Conservation (phyloP, 208 protist genomes). For the Leishmania guyanensis region DNA sequence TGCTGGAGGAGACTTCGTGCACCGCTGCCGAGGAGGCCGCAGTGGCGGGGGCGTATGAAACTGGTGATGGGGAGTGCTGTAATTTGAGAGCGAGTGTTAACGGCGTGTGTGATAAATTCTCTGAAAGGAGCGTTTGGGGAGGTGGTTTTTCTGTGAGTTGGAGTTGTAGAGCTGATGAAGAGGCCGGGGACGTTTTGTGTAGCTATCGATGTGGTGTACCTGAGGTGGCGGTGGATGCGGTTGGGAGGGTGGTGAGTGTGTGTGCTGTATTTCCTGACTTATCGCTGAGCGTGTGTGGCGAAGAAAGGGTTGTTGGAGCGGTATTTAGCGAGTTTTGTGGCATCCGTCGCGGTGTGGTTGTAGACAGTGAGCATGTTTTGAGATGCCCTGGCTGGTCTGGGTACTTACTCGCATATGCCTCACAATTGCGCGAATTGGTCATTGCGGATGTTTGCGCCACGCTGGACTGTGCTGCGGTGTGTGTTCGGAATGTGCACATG, state of each 20-base stretch:
- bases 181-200: too few species aligned
- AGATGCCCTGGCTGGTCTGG: slow-evolving; percentile 3
- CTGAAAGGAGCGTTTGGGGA: not conserved
- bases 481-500: slow-evolving; percentile 29
- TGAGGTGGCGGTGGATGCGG: not conserved
- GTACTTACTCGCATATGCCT: not conserved
- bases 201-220: slow-evolving; percentile 9
- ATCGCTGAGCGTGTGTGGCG: slow-evolving; percentile 1
- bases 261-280: slow-evolving; percentile 11
- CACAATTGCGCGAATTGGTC: slow-evolving; percentile 13
- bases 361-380: not conserved
- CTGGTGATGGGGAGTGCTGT: too few species aligned
- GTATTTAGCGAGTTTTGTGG: slow-evolving; percentile 16
- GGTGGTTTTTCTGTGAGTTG: not conserved
- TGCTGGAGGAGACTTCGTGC: not conserved
- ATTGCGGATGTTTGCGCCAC: slow-evolving; percentile 23
- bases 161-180: not conserved
- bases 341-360: slow-evolving; percentile 4
- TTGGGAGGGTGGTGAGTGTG: not conserved
- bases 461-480: slow-evolving; percentile 21
- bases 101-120: too few species aligned
- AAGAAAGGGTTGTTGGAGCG: not conserved
- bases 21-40: too few species aligned
- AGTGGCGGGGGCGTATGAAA: too few species aligned
- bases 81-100: too few species aligned